Evolutionary conservation across 2,329 filamentous ascomycete genomes (phyloP).

Genomic region (Septoria petroselini): DNA sequence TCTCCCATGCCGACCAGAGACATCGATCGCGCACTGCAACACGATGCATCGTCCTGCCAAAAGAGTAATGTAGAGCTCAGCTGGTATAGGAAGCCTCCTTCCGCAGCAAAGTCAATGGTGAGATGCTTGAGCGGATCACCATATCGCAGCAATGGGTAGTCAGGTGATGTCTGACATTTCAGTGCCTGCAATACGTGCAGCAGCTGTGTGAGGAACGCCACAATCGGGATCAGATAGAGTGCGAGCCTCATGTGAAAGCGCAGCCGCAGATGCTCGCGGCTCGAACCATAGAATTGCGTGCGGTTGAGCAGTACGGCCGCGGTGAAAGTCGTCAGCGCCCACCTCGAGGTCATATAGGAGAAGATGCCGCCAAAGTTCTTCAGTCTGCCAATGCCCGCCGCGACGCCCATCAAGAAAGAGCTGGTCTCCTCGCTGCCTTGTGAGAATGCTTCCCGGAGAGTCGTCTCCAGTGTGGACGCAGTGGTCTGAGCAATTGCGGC

Average conservation of each 20-base stretch:
- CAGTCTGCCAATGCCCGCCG: slow-evolving; percentile 30
- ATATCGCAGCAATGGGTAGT: slow-evolving; percentile 48
- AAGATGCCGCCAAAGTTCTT: slow-evolving; percentile 80
- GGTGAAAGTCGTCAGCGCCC: slow-evolving; percentile 83
- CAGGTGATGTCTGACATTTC: slow-evolving; percentile 74
- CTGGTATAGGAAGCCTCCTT: slow-evolving; percentile 67
- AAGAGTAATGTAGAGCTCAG: slow-evolving; percentile 70
- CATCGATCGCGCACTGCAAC: slow-evolving; percentile 76
- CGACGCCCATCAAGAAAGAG: slow-evolving; percentile 30
- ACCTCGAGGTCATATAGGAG: slow-evolving; percentile 84
- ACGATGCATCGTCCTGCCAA: slow-evolving; percentile 69
- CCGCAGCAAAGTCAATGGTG: slow-evolving; percentile 50
- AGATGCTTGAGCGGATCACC: slow-evolving; percentile 44
- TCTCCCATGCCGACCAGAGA: slow-evolving; percentile 50
- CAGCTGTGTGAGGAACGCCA: slow-evolving; percentile 67
- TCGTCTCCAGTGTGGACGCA: slow-evolving; percentile 36
- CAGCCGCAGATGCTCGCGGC: slow-evolving; percentile 72
- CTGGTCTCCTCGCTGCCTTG: slow-evolving; percentile 27
- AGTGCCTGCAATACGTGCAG: slow-evolving; percentile 74
- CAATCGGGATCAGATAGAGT: slow-evolving; percentile 67
- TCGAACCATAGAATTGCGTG: slow-evolving; percentile 89
- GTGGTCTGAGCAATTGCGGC: slow-evolving; percentile 45
- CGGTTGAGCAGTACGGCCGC: slow-evolving; percentile 86
- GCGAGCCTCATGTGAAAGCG: slow-evolving; percentile 68
- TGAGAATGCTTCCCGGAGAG: slow-evolving; percentile 28